Evolutionary conservation across 179 eudicot species (phyloP).

Genomic region (Corrigiola litoralis): DNA sequence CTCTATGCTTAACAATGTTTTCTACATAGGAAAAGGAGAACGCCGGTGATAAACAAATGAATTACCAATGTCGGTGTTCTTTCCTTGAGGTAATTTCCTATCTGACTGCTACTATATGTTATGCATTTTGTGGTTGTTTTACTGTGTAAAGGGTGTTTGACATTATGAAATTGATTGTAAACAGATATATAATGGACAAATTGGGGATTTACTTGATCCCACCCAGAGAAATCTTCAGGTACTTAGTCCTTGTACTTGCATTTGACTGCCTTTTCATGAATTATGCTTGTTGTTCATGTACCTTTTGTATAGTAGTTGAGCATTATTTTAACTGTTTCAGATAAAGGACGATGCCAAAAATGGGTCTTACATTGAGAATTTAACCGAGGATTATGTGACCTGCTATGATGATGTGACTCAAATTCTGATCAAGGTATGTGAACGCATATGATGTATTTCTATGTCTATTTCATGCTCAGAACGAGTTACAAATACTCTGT

Average conservation of each 20-base stretch:
- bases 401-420: constrained; percentile 80
- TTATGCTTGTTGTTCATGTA: background rate
- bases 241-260: background rate
- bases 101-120: background rate
- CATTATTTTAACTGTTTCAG: constrained; percentile 36
- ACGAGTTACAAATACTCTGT: background rate
- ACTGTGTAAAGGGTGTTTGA: background rate
- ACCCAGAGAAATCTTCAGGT: constrained; percentile 80
- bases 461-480: too few species aligned
- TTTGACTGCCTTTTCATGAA: background rate
- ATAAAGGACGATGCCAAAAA: constrained; percentile 76
- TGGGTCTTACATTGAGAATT: constrained; percentile 79
- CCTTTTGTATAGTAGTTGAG: constrained; percentile 8
- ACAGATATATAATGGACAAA: constrained; percentile 81
- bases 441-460: background rate
- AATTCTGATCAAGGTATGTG: constrained; percentile 64
- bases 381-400: constrained; percentile 87
- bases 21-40: constrained; percentile 51
- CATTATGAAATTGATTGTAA: constrained; percentile 10
- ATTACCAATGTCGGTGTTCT: constrained; percentile 89
- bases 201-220: constrained; percentile 94
- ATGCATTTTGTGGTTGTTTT: background rate
- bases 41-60: constrained; percentile 59
- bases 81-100: constrained; percentile 79
- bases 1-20: constrained; percentile 7